phyloP scores from a whole-genome alignment of 1,284 basidiomycete species.

The Ceratobasidium sp. region DNA sequence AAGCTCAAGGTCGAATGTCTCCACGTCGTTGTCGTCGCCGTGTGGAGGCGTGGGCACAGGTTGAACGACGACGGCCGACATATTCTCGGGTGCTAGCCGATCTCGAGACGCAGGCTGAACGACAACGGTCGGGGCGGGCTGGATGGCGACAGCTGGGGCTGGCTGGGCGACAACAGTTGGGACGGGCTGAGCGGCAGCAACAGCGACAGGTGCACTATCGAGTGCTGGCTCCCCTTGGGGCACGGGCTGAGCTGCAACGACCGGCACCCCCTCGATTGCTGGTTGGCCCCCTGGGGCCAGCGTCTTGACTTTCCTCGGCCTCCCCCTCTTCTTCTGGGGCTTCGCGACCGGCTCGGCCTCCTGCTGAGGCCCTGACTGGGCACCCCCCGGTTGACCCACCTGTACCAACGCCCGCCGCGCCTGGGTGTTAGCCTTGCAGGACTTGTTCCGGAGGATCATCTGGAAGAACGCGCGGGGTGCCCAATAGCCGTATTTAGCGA shows the following conservation, averaged over 20 bases:
- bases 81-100: neutral
- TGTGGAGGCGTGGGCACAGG: neutral
- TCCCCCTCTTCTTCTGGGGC: neutral
- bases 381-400: too few species aligned
- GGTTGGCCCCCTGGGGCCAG: neutral
- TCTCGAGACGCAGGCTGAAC: neutral
- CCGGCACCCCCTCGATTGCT: neutral
- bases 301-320: neutral
- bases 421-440: neutral
- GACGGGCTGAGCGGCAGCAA: neutral
- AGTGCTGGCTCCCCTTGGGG: too few species aligned
- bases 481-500: neutral
- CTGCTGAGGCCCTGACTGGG: too few species aligned
- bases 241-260: neutral
- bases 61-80: neutral
- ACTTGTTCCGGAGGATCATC: neutral
- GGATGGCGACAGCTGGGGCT: neutral
- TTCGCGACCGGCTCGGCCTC: too few species aligned
- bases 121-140: neutral
- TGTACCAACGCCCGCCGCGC: too few species aligned
- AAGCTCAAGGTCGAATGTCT: neutral
- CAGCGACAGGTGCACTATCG: neutral
- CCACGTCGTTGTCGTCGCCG: neutral
- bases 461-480: slow-evolving; percentile 15
- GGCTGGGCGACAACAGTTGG: neutral